Base-by-base conservation (phyloP, 2,329 filamentous ascomycete genomes). In the Fusarium musae region DNA sequence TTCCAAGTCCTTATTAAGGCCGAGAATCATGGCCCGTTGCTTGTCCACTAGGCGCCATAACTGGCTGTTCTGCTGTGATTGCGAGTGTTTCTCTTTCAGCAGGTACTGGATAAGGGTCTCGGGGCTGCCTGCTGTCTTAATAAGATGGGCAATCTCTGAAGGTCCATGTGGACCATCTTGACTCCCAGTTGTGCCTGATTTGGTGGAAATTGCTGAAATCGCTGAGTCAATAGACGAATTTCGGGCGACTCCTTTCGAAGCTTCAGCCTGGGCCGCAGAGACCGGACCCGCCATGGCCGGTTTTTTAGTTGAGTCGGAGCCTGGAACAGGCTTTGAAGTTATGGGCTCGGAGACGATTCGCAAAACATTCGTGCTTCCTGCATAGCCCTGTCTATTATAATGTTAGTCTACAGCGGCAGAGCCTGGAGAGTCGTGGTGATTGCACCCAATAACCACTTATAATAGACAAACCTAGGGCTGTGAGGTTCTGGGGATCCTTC, bases 31-130 rank as follows among this genome's bases (percentile, higher is more conserved):
- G 21, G 94, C 91, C 70, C 96, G 89, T 82, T 99, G 96, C 84
- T 99, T 98, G 81, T 98, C 96, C 56, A 99, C 95, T 52, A 99
- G 85, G 57, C 95, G 92, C 96, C 96, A 99, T 78, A 99, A 84
- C 81, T 99, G 96, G 23, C 92, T 87, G 80, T 98, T 98, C 79
- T 98, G 96, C 75, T 94, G 92, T 9, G 93, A 90, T 61, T 95
- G 93, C 54, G 94, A 93, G 72, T 96, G 91, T 82, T 98, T 98
- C 80, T 99, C 96, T 80, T 93, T 97, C 72, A 98, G 84, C 56
- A 99, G 85, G 78, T 96, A 94, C 75, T 94, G 90, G 68, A 99
- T 94, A 9, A 97, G 93, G 10, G 93, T 93, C 80, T 99, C 96
- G 21, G 95, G 88, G 59, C 94, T 97, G 57, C 96, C 96, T 32